A percentile compares a stretch with the other conserved stretches of the same genome.
Conservation (phyloP, 2,329 filamentous ascomycete genomes). For the Paecilomyces niveus region DNA sequence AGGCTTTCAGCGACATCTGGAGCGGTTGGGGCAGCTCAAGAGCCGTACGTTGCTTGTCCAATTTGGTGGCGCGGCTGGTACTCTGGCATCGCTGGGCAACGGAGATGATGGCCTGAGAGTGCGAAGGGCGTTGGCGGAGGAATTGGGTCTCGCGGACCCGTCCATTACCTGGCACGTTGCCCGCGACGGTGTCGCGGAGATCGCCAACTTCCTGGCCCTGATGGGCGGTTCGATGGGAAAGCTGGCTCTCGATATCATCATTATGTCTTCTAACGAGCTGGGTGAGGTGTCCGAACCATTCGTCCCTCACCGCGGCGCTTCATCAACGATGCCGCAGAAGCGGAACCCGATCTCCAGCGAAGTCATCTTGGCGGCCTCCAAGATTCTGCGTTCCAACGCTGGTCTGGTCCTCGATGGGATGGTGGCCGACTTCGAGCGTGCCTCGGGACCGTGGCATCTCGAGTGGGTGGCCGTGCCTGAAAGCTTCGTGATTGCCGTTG, state of each 20-base stretch:
- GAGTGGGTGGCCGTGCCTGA: constrained; percentile 52
- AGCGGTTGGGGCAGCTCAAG: constrained; percentile 43
- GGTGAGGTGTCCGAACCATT: constrained; percentile 51
- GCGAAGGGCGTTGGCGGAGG: constrained; percentile 42
- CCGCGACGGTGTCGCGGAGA: constrained; percentile 48
- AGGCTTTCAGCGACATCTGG: constrained; percentile 41
- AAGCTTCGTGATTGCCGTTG: constrained; percentile 47
- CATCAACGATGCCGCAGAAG: constrained; percentile 54
- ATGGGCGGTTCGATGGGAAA: constrained; percentile 50
- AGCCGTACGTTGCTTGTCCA: constrained; percentile 45
- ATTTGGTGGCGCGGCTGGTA: constrained; percentile 51
- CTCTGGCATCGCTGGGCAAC: constrained; percentile 46
- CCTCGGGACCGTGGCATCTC: constrained; percentile 53
- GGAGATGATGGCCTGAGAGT: constrained; percentile 44
- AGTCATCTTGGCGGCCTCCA: constrained; percentile 49
- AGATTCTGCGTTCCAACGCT: constrained; percentile 47
- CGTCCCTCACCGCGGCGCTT: constrained; percentile 48
- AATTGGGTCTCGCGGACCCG: constrained; percentile 43
- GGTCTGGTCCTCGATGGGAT: constrained; percentile 49
- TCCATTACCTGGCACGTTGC: constrained; percentile 53
- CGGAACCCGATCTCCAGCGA: constrained; percentile 54
- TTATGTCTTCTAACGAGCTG: constrained; percentile 53
- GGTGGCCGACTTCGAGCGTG: constrained; percentile 53
- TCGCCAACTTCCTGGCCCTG: constrained; percentile 47
- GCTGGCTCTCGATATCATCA: constrained; percentile 49